These are phyloP conservation scores for Epichloe baconii DNA, from an alignment of 2,329 filamentous ascomycete genomes.

Conservation along the genomic window DNA sequence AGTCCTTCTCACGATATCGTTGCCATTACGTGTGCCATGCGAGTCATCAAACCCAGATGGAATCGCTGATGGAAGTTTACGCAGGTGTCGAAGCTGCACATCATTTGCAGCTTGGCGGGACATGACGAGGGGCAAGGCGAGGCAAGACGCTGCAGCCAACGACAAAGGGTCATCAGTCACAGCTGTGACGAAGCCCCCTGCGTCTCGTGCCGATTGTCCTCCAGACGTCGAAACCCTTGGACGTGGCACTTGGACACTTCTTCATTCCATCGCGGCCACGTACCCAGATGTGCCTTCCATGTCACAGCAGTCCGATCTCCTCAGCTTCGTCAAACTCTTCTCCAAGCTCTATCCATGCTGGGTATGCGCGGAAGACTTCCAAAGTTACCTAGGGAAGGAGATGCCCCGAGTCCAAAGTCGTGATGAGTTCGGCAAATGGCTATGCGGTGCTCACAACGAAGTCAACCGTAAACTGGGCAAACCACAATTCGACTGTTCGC, in stretches of 20 bases:
- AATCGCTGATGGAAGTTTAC: not conserved
- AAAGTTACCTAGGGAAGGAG: conserved; percentile 62
- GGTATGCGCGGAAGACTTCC: conserved; percentile 89
- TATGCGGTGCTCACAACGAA: conserved; percentile 78
- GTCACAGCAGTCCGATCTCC: conserved; percentile 61
- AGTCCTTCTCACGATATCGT: conserved; percentile 20
- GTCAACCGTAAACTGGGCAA: conserved; percentile 88
- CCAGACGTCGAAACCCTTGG: conserved; percentile 82
- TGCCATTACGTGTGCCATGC: not conserved
- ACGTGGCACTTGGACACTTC: conserved; percentile 80
- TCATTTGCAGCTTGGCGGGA: conserved; percentile 17
- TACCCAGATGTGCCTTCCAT: conserved; percentile 62
- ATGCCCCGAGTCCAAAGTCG: conserved; percentile 46
- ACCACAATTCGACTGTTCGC: conserved; percentile 72
- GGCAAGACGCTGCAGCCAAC: conserved; percentile 5
- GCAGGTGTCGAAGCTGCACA: conserved; percentile 22
- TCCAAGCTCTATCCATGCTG: conserved; percentile 88
- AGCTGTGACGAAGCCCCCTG: conserved; percentile 21
- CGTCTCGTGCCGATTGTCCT: conserved; percentile 57
- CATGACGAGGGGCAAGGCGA: conserved; percentile 16
- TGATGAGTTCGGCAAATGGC: conserved; percentile 66
- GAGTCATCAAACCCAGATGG: not conserved
- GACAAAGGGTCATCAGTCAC: conserved; percentile 11
- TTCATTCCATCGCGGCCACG: conserved; percentile 79
- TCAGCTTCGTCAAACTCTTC: conserved; percentile 67